A percentile compares a stretch with the other conserved stretches of the same genome.
Conservation (phyloP, 768 basidiomycete genomes). For the Mycena epipterygia region DNA sequence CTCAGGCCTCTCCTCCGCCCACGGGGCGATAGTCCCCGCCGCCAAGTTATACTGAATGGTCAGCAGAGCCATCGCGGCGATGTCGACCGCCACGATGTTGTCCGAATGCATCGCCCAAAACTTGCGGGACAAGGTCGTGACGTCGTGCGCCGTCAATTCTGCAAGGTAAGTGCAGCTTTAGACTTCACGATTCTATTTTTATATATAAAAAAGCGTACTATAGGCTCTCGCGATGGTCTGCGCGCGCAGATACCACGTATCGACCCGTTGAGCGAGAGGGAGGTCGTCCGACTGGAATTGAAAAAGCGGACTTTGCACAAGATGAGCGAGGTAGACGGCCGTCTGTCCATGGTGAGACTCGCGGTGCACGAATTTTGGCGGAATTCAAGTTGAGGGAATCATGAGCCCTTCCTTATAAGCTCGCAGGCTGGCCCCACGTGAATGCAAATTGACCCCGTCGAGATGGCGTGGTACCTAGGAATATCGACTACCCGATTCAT, state of each 20-base stretch:
- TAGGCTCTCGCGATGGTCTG: conserved; percentile 5
- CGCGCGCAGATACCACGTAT: conserved; percentile 1
- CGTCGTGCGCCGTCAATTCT: conserved; percentile 48
- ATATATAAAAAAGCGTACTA: background rate
- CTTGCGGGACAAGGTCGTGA: conserved; percentile 43
- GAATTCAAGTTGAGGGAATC: too few relatives aligned
- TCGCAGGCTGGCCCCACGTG: too few relatives aligned
- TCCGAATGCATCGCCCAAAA: conserved; percentile 52
- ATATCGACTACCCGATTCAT: too few relatives aligned
- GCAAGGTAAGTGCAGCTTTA: too few relatives aligned
- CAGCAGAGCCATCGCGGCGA: conserved; percentile 44
- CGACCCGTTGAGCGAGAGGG: background rate
- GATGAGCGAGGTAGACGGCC: background rate
- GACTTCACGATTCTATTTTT: background rate
- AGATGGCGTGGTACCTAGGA: too few relatives aligned
- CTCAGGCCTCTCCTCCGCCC: conserved; percentile 36
- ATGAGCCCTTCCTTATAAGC: too few relatives aligned
- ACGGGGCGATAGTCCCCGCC: conserved; percentile 46
- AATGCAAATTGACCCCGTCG: too few relatives aligned
- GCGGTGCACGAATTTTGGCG: too few relatives aligned
- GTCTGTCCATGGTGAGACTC: conserved; percentile 4
- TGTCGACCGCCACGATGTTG: conserved; percentile 45
- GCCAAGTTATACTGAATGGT: conserved; percentile 51
- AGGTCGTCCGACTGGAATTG: conserved; percentile 1
- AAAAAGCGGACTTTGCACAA: background rate